Conservation (phyloP, 2,329 filamentous ascomycete species). For the Pleomassaria siparia region DNA sequence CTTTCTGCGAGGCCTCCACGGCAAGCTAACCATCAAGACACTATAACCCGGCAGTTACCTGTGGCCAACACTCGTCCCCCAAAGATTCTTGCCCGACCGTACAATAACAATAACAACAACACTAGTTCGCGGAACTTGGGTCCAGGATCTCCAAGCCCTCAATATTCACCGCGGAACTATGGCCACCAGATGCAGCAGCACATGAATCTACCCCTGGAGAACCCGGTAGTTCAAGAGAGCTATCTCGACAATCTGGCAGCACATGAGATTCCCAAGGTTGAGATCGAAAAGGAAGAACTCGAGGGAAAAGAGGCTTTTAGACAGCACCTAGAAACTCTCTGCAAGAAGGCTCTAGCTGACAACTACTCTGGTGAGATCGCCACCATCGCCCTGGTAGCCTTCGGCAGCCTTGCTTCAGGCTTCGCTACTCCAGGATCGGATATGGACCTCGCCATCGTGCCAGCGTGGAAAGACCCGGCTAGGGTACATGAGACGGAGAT, state of each 20-base stretch:
- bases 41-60: slow-evolving; percentile 1
- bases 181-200: slow-evolving; percentile 15
- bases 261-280: slow-evolving; percentile 57
- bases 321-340: slow-evolving; percentile 63
- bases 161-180: not conserved
- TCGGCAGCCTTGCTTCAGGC: slow-evolving; percentile 80
- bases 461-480: slow-evolving; percentile 49
- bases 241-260: slow-evolving; percentile 48
- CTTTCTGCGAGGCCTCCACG: slow-evolving; percentile 1
- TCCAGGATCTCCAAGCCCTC: not conserved
- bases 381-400: slow-evolving; percentile 71
- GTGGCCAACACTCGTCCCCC: slow-evolving; percentile 7
- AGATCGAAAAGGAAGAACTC: slow-evolving; percentile 66
- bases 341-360: slow-evolving; percentile 59
- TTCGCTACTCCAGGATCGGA: slow-evolving; percentile 88
- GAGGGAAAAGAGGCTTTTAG: slow-evolving; percentile 73
- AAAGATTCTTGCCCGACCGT: slow-evolving; percentile 26
- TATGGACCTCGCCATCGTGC: slow-evolving; percentile 82
- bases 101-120: slow-evolving; percentile 5
- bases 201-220: slow-evolving; percentile 18
- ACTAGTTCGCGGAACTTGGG: not conserved
- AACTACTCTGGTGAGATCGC: slow-evolving; percentile 50
- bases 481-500: slow-evolving; percentile 45
- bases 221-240: slow-evolving; percentile 38
- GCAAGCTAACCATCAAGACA: not conserved